A percentile compares a stretch with the other conserved stretches of the same genome.
Evolutionary conservation across 768 basidiomycete genomes (phyloP).

Genomic region (Xanthoconium stramineum): DNA sequence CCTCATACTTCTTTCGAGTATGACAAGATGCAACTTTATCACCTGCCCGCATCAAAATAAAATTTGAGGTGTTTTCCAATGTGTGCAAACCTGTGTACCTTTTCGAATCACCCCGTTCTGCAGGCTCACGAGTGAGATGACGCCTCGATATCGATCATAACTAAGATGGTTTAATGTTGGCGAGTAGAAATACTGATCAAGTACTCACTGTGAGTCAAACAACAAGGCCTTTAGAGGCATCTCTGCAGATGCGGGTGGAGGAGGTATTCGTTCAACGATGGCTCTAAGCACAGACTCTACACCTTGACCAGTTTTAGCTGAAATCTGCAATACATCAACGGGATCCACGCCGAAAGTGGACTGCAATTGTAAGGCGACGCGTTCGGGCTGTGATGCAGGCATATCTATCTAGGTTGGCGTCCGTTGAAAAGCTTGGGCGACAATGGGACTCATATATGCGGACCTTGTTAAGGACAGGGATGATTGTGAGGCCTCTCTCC

Average conservation of each 20-base stretch:
- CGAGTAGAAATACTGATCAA: background rate
- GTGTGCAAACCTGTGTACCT: conserved; percentile 42
- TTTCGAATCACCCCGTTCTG: conserved; percentile 78
- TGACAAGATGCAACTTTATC: conserved; percentile 87
- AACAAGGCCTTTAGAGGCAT: conserved; percentile 77
- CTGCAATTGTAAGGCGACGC: conserved; percentile 77
- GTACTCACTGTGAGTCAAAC: conserved; percentile 85
- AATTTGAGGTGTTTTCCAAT: background rate
- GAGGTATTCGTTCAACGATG: conserved; percentile 80
- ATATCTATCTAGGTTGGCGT: conserved; percentile 71
- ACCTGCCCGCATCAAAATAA: conserved; percentile 42
- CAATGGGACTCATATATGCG: background rate
- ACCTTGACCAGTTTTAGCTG: conserved; percentile 90
- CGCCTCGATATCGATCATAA: conserved; percentile 94
- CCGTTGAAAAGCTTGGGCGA: background rate
- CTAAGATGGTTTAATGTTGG: conserved; percentile 37
- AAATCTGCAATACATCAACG: conserved; percentile 71
- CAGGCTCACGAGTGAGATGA: conserved; percentile 86
- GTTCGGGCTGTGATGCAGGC: conserved; percentile 80
- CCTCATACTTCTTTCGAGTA: conserved; percentile 85
- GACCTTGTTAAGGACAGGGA: conserved; percentile 93
- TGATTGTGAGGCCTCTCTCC: conserved; percentile 76
- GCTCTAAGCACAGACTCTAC: conserved; percentile 74
- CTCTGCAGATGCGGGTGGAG: conserved; percentile 56
- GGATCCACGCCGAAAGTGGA: conserved; percentile 80